phyloP scores from a whole-genome alignment of 495 filamentous ascomycete species.

The Podospora pseudoanserina region DNA sequence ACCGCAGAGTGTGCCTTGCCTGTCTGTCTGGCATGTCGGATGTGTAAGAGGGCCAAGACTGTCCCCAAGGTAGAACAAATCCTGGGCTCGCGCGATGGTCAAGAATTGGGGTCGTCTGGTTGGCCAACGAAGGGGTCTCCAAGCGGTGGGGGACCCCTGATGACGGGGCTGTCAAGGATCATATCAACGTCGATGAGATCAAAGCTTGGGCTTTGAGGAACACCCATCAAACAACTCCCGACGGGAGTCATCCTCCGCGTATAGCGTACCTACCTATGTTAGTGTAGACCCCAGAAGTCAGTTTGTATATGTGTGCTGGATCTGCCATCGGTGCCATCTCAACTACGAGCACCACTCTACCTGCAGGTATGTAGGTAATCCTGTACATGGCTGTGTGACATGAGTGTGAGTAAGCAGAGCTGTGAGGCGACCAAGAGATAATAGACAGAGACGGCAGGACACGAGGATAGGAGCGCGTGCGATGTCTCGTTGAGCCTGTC shows the following conservation, averaged over 20 bases:
- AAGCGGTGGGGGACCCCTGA: neutral
- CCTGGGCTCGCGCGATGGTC: conserved; percentile 1
- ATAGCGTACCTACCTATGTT: neutral
- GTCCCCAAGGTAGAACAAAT: neutral
- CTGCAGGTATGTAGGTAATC: neutral
- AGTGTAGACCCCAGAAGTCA: neutral
- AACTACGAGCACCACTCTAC: neutral
- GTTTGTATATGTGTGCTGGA: neutral
- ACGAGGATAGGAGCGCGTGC: neutral
- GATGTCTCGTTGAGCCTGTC: neutral
- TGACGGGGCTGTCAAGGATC: neutral
- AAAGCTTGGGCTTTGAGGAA: neutral
- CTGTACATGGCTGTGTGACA: neutral
- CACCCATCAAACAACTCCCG: conserved; percentile 1
- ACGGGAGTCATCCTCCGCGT: conserved; percentile 1
- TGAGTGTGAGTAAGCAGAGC: neutral
- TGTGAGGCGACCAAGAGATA: neutral
- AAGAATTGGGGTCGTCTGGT: neutral
- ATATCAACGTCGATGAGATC: neutral
- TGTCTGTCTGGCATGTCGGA: conserved; percentile 2
- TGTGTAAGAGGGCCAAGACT: conserved; percentile 3
- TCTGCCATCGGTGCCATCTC: neutral
- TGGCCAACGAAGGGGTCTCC: neutral
- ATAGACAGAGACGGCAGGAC: neutral
- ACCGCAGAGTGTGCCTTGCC: conserved; percentile 1